A percentile compares a stretch with the other conserved stretches of the same genome.
These are phyloP conservation scores for Protomyces pachydermus DNA, from an alignment of 1,139 yeast species.

Conservation along the genomic window DNA sequence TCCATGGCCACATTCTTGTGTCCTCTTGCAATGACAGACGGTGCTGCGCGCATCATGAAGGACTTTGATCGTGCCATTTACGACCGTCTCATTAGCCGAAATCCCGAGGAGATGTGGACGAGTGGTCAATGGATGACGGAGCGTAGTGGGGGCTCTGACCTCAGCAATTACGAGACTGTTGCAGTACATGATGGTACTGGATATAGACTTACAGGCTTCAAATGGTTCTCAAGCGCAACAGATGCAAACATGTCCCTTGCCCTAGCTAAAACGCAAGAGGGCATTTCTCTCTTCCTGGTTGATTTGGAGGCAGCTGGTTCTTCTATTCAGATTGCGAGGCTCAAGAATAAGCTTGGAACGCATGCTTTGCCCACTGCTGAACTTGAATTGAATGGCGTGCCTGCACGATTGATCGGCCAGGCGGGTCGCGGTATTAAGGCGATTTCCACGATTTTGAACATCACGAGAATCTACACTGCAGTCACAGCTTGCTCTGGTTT, in stretches of 20 bases:
- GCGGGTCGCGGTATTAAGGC: conserved; percentile 38
- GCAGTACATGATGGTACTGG: conserved; percentile 31
- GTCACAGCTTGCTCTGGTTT: conserved; percentile 35
- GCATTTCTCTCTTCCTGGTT: conserved; percentile 37
- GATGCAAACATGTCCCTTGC: conserved; percentile 38
- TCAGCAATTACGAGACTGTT: conserved; percentile 37
- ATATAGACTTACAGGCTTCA: conserved; percentile 37
- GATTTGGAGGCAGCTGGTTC: conserved; percentile 35
- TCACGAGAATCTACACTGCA: conserved; percentile 37
- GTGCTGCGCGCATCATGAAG: conserved; percentile 38
- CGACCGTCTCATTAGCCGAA: conserved; percentile 35
- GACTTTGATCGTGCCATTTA: conserved; percentile 34
- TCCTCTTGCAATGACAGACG: conserved; percentile 41
- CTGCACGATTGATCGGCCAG: conserved; percentile 35
- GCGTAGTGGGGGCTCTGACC: conserved; percentile 40
- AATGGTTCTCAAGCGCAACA: conserved; percentile 40
- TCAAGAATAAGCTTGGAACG: conserved; percentile 39
- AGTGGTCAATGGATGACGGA: conserved; percentile 42
- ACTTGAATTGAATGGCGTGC: conserved; percentile 35
- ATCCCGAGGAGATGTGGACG: conserved; percentile 36
- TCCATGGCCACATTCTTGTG: conserved; percentile 39
- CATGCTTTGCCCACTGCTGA: conserved; percentile 40
- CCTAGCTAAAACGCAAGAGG: conserved; percentile 35
- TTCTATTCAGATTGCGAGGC: conserved; percentile 34
- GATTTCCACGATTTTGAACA: conserved; percentile 37